phyloP scores from a whole-genome alignment of 2,329 filamentous ascomycete genomes.

The Cytospora piceicola region DNA sequence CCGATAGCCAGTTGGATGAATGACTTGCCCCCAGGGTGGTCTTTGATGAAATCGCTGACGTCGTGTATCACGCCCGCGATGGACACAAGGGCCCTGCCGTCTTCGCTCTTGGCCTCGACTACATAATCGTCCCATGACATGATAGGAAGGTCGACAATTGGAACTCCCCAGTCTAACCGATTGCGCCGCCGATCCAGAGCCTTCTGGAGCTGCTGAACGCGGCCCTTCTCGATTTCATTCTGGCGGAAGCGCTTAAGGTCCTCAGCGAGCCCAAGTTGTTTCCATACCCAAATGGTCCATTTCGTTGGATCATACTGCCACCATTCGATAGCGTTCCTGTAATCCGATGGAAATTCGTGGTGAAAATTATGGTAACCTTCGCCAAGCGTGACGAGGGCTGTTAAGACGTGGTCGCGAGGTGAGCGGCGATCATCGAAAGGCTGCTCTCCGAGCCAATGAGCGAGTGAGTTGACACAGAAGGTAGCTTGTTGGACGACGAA shows the following conservation, averaged over 20 bases:
- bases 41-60: slow-evolving; percentile 80
- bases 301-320: slow-evolving; percentile 92
- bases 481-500: slow-evolving; percentile 92
- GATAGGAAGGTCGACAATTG: slow-evolving; percentile 70
- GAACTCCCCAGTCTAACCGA: slow-evolving; percentile 82
- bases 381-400: slow-evolving; percentile 80
- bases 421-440: slow-evolving; percentile 93
- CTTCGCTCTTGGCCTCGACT: slow-evolving; percentile 67
- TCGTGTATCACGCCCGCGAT: slow-evolving; percentile 87
- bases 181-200: slow-evolving; percentile 87
- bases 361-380: slow-evolving; percentile 95
- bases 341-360: slow-evolving; percentile 91
- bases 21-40: slow-evolving; percentile 85
- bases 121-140: slow-evolving; percentile 86
- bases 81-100: slow-evolving; percentile 76
- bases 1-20: slow-evolving; percentile 76
- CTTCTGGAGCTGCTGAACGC: slow-evolving; percentile 87
- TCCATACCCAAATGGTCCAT: slow-evolving; percentile 85
- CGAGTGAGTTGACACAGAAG: slow-evolving; percentile 92
- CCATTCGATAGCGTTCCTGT: slow-evolving; percentile 90
- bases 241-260: slow-evolving; percentile 88
- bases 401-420: slow-evolving; percentile 85
- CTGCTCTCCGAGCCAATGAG: slow-evolving; percentile 90
- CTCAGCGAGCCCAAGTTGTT: slow-evolving; percentile 80
- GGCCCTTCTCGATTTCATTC: slow-evolving; percentile 93